Percentiles rank a stretch among this genome's conserved stretches.
These are phyloP conservation scores for Hygrophila difformis DNA, from an alignment of 257 asterid species.

Conservation along the genomic window DNA sequence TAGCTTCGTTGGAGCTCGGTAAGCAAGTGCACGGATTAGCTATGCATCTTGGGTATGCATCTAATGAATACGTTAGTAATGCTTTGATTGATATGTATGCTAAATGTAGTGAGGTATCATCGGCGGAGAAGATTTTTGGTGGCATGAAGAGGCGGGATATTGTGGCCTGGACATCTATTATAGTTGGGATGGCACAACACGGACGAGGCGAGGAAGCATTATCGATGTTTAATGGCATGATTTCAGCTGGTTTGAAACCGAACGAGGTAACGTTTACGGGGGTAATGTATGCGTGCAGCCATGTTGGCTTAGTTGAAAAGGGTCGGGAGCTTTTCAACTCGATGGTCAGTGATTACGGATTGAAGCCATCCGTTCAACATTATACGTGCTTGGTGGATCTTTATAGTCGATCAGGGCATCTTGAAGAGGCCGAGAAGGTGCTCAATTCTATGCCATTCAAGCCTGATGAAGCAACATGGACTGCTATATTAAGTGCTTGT, in stretches of 20 bases:
- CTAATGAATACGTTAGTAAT: slow-evolving; percentile 37
- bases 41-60: slow-evolving; percentile 45
- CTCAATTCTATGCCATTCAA: slow-evolving; percentile 54
- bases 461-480: slow-evolving; percentile 83
- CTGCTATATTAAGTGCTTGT: slow-evolving; percentile 57
- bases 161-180: slow-evolving; percentile 82
- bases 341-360: slow-evolving; percentile 47
- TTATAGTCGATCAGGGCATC: slow-evolving; percentile 55
- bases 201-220: slow-evolving; percentile 59
- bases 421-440: slow-evolving; percentile 53
- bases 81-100: slow-evolving; percentile 77
- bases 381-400: slow-evolving; percentile 79
- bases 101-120: slow-evolving; percentile 58
- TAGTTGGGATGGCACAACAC: slow-evolving; percentile 88
- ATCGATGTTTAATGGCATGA: slow-evolving; percentile 50
- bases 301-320: slow-evolving; percentile 54
- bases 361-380: slow-evolving; percentile 63
- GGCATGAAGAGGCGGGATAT: slow-evolving; percentile 39
- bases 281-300: slow-evolving; percentile 72
- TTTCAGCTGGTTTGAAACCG: slow-evolving; percentile 42
- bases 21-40: slow-evolving; percentile 69
- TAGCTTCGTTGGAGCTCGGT: slow-evolving; percentile 49
- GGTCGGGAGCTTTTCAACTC: slow-evolving; percentile 57
- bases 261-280: slow-evolving; percentile 76
- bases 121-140: slow-evolving; percentile 49